phyloP scores from a whole-genome alignment of 371 early-diverging fungal genomes.

The Saksenaea oblongispora region DNA sequence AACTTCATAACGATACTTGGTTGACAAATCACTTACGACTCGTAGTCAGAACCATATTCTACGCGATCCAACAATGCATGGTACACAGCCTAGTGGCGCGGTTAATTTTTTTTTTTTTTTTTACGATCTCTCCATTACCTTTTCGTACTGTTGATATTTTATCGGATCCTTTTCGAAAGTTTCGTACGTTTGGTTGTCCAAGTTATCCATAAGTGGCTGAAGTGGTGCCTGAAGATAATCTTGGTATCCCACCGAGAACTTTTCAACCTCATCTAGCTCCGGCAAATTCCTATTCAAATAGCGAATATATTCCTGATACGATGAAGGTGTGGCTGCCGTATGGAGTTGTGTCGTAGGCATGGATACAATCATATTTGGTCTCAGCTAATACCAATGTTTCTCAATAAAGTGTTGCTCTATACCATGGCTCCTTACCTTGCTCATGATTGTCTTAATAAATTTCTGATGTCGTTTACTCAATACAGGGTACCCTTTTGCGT shows the following conservation, averaged over 20 bases:
- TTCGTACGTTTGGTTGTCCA: constrained; percentile 91
- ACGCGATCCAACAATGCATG: constrained; percentile 65
- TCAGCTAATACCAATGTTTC: constrained; percentile 23
- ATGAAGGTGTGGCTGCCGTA: constrained; percentile 35
- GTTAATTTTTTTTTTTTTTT: background rate
- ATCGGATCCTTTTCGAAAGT: constrained; percentile 92
- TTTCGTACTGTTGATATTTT: constrained; percentile 90
- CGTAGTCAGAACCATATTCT: constrained; percentile 37
- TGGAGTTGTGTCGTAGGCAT: constrained; percentile 27
- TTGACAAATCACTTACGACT: constrained; percentile 31
- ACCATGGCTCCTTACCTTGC: constrained; percentile 23
- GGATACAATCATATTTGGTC: constrained; percentile 60
- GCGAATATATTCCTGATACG: constrained; percentile 71
- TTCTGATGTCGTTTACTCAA: constrained; percentile 77
- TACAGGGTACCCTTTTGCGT: constrained; percentile 87
- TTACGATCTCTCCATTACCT: constrained; percentile 43
- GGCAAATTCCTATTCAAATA: constrained; percentile 69
- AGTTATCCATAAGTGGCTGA: constrained; percentile 92
- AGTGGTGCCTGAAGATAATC: constrained; percentile 89
- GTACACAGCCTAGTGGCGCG: constrained; percentile 49
- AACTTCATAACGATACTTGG: constrained; percentile 32
- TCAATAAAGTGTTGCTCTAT: background rate
- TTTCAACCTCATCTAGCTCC: constrained; percentile 61
- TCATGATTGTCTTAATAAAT: constrained; percentile 65
- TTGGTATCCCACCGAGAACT: constrained; percentile 79